Evolutionary conservation across 2,329 filamentous ascomycete genomes (phyloP), one percentile per base, ranked within the genome.

Genomic region (Blumeria graminis): DNA sequence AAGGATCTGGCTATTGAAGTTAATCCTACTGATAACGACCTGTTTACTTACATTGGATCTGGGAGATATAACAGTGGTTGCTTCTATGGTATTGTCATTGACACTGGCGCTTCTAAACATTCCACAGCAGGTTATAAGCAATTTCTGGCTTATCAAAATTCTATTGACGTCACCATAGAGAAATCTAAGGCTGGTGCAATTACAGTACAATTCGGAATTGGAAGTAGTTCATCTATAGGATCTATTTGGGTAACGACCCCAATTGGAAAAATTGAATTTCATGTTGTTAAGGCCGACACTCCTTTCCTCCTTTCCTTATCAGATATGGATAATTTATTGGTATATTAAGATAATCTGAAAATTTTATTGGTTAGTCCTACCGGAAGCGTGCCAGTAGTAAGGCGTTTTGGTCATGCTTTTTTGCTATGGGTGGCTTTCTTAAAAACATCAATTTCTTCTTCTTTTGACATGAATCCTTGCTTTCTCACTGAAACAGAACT

Each of bases 11-110:
- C 22, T 22, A 6, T 33, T 38, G 28, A 11, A 51, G 7, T 14
- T n/a, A 53, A 53, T 53, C 5, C 33, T 6, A 22, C 6, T n/a
- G 10, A 9, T 13, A 33, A 56, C 14, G 9, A 8, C 33, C 34
- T 43, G 13, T 11, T 51, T 32, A 28, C 45, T 39, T n/a, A 6
- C 36, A 2, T 32, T 32, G 16, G 14, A 6, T 34, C 28, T 16
- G 4, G 14, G 13, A 51, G 50, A 41, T 57, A 57, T 32, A 36
- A 36, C 13, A 35, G 36, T 33, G n/a, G 45, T 11, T 6, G 38
- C 6, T 54, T 57, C 35, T 57, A 57, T 35, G 38, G 56, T 11
- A 53, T 57, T 16, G 6, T 57, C n/a, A 53, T 54, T 32, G 38
- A 54, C 32, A 57, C 18, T 8, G 56, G 56, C 16, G 46, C 36